Base-by-base conservation (phyloP, 2,329 filamentous ascomycete genomes). In the Septoria linicola region DNA sequence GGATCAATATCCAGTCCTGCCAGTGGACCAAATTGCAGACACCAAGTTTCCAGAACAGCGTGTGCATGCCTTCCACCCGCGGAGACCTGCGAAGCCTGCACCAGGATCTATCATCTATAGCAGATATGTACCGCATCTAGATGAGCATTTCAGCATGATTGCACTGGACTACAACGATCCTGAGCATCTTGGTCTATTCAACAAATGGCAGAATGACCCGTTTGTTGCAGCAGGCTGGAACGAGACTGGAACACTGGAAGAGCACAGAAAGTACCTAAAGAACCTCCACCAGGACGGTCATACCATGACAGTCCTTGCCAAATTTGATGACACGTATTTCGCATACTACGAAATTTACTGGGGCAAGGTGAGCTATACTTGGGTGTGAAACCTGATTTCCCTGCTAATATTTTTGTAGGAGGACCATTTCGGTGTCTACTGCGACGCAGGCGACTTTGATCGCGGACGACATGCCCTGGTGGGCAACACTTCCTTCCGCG, bases 271-370 rank as follows among this genome's bases (percentile, higher is more conserved):
- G 62, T 91, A 92, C 68, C 76, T 90, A 44, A 76, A 79, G 23
- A 79, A 80, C 58, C 76, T 86, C 48, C 82, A 89, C 63, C 78
- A 81, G 37, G 87, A 91, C 66, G 81, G 84, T 21, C 87, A 91
- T 68, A 80, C 85, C 55, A 72, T 89, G 45, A 80, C 83, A 19
- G 73, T 91, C 39, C 74, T 91, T 52, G 88, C 83, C 5, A 78
- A 79, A 20, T 92, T 89, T 66, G 80, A 91, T 49, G 84, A 86
- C 23, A 77, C 76, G 1, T 79, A 75, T 41, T 91, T 91, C 67
- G 83, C 85, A 0, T 91, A 91, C 67, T 90, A 88, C 65, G 88
- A 92, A 68, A 75, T 90, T 1, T 91, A 90, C 68, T 91, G 86
- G 86, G 84, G 82, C 30, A 83, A 82, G 74, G 81, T 49, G 41